Evolutionary conservation across 2,329 filamentous ascomycete genomes (phyloP).

Genomic region (Colletotrichum tropicicola): DNA sequence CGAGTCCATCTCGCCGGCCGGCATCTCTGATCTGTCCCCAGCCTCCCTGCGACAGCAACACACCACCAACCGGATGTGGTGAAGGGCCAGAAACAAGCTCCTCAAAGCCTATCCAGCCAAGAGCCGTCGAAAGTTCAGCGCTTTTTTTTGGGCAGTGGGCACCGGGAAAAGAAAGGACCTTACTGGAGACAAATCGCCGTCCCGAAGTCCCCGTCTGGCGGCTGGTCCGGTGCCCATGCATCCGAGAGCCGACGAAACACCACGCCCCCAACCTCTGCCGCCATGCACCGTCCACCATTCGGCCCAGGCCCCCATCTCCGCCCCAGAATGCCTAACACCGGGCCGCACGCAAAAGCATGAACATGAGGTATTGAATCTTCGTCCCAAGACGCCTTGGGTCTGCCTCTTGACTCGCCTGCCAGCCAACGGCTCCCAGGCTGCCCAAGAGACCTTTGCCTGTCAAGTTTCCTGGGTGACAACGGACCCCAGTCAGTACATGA

Average conservation of each 20-base stretch:
- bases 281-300: constrained; percentile 19
- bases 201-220: background rate
- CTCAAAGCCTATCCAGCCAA: background rate
- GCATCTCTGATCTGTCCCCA: background rate
- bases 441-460: background rate
- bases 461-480: constrained; percentile 25
- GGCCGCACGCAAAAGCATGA: constrained; percentile 6
- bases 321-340: background rate
- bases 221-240: constrained; percentile 1
- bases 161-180: background rate
- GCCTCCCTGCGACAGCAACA: background rate
- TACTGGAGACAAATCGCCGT: background rate
- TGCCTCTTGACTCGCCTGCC: constrained; percentile 11
- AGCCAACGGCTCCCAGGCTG: background rate
- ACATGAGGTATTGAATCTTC: background rate
- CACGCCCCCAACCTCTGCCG: constrained; percentile 1
- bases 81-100: background rate
- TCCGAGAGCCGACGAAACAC: constrained; percentile 30
- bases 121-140: background rate
- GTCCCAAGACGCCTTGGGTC: background rate
- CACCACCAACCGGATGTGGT: constrained; percentile 3
- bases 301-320: background rate
- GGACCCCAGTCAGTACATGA: constrained; percentile 22
- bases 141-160: background rate
- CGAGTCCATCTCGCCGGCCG: background rate